Base-by-base conservation (phyloP, 2,329 filamentous ascomycete genomes). In the Pseudovirgaria hyperparasitica region DNA sequence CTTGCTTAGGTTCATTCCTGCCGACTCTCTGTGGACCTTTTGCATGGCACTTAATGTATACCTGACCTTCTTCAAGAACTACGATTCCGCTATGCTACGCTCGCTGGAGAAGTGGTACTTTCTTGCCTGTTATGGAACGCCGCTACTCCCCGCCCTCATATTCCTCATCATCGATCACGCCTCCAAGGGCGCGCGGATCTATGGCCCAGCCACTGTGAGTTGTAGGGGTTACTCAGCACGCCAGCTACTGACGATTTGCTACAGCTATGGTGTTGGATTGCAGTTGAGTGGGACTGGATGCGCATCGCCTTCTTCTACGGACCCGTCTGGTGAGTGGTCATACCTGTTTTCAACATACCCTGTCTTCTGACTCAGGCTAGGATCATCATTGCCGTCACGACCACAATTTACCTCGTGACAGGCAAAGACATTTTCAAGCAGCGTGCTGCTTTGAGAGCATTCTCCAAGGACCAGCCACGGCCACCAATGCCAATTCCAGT, bases 21-120 rank as follows among this genome's bases (percentile, higher is more conserved):
- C 78, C 5, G 78, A 84, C 56, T 72, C 76, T 1, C 62, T 78
- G 23, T 86, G 76, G 80, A 80, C 77, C 1, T 62, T 86, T 32
- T 73, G 77, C 28, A 90, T 92, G 82, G 80, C 82, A 2, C 65
- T 76, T 39, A 92, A 90, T 46, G 82, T 90, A 27, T 82, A 82
- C 48, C 55, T 87, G 9, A 85, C 81, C 0, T 84, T 90, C 44
- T 85, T 84, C 50, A 65, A 63, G 42, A 79, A 78, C 36, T 86
- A 75, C 39, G 71, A 78, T 32, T 70, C 74, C 2, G 54, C 63
- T 4, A 65, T 68, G 27, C 57, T 90, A 9, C 71, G 71, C 8
- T 62, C 54, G 23, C 65, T 87, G 45, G 82, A 90, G 45, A 67
- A 75, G 23, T 74, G 67, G 31, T 90, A 90, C 37, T 47, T 82